phyloP scores from a whole-genome alignment of 2,329 filamentous ascomycete genomes.

The Hypoxylon sp. region DNA sequence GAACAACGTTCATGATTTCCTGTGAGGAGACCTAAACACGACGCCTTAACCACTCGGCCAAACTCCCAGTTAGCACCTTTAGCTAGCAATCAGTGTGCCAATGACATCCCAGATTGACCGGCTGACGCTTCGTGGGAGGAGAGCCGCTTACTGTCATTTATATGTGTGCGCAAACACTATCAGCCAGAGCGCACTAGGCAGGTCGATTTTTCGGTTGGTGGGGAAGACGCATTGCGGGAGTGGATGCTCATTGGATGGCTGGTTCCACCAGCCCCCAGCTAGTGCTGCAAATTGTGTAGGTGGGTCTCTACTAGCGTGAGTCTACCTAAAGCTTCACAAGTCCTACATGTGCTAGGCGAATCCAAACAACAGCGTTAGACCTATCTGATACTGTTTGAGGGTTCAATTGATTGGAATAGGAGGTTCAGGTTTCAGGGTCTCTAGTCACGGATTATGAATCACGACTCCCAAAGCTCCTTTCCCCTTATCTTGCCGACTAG shows the following conservation, averaged over 20 bases:
- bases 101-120: too few relatives aligned
- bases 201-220: too few relatives aligned
- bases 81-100: too few relatives aligned
- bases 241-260: background rate
- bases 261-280: background rate
- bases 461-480: background rate
- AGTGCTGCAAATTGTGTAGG: conserved; percentile 7
- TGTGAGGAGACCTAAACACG: conserved; percentile 63
- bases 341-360: background rate
- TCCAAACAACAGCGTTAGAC: background rate
- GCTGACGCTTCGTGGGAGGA: too few relatives aligned
- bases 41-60: conserved; percentile 72
- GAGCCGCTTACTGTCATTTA: background rate
- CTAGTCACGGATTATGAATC: background rate
- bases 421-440: background rate
- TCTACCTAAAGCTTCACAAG: conserved; percentile 1
- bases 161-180: background rate
- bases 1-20: conserved; percentile 33
- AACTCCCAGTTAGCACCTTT: conserved; percentile 52
- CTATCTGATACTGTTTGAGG: background rate
- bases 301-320: background rate
- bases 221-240: too few relatives aligned
- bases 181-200: too few relatives aligned
- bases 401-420: background rate
- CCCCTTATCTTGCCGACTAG: background rate